Conservation (phyloP, 2,329 filamentous ascomycete genomes). For the Ophiostoma montium region DNA sequence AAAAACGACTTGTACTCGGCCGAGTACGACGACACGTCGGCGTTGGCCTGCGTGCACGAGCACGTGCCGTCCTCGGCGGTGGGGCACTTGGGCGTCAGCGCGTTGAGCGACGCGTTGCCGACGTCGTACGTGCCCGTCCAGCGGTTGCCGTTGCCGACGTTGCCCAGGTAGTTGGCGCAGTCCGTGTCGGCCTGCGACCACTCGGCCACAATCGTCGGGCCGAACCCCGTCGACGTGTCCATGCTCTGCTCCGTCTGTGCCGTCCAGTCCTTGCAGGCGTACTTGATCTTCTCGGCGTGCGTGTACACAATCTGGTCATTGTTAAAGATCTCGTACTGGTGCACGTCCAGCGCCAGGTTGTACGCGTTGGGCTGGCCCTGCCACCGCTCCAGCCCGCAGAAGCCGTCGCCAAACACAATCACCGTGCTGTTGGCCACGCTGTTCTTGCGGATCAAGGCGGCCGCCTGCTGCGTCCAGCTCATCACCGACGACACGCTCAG, state of each 20-base stretch:
- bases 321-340: conserved; percentile 99
- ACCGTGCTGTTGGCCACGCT: conserved; percentile 50
- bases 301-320: conserved; percentile 66
- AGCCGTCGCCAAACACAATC: conserved; percentile 86
- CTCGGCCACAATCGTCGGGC: conserved; percentile 87
- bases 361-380: conserved; percentile 63
- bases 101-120: conserved; percentile 44
- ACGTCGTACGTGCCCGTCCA: conserved; percentile 81
- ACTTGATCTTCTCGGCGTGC: conserved; percentile 71
- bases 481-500: conserved; percentile 55
- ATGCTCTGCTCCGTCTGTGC: conserved; percentile 60
- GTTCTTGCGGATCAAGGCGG: conserved; percentile 59
- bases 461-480: conserved; percentile 64
- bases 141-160: conserved; percentile 73
- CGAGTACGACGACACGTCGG: conserved; percentile 52
- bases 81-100: conserved; percentile 63
- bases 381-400: conserved; percentile 85
- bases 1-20: conserved; percentile 72
- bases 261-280: conserved; percentile 81
- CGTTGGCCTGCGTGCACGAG: conserved; percentile 63
- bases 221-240: conserved; percentile 66
- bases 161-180: conserved; percentile 75
- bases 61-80: conserved; percentile 48
- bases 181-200: conserved; percentile 98
- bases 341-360: conserved; percentile 79